These are phyloP conservation scores for Yamadazyma membranifaciens DNA, from an alignment of 1,139 yeast genomes.

Conservation along the genomic window DNA sequence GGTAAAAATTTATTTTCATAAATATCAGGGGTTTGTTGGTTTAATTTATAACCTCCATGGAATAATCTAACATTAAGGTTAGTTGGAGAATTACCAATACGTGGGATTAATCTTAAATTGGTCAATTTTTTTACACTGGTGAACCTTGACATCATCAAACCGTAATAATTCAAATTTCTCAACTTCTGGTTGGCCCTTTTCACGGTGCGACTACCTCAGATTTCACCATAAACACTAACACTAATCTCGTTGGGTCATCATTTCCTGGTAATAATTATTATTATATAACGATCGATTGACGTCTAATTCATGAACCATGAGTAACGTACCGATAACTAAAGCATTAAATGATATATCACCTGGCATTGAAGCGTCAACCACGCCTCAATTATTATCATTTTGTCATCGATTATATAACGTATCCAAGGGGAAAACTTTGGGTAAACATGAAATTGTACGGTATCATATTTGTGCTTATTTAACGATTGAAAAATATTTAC, in stretches of 20 bases:
- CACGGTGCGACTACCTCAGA: not conserved
- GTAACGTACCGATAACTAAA: not conserved
- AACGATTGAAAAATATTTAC: constrained; percentile 51
- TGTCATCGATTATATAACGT: constrained; percentile 54
- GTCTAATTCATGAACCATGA: not conserved
- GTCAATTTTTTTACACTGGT: constrained; percentile 1
- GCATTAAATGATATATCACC: constrained; percentile 48
- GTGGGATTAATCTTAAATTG: not conserved
- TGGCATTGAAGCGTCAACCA: constrained; percentile 42
- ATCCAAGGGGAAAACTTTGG: constrained; percentile 45
- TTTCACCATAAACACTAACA: no score
- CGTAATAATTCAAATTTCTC: constrained; percentile 9
- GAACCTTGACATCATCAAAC: not conserved
- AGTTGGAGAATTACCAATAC: not conserved
- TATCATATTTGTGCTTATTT: constrained; percentile 64
- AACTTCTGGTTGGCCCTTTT: constrained; percentile 14
- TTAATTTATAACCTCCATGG: constrained; percentile 6
- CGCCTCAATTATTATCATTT: constrained; percentile 46
- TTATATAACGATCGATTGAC: no score
- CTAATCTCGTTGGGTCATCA: no score
- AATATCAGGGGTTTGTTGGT: constrained; percentile 20
- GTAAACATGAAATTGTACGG: constrained; percentile 59
- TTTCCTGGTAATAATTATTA: no score
- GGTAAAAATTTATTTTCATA: constrained; percentile 22
- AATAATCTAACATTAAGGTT: constrained; percentile 8